Evolutionary conservation across 2,329 filamentous ascomycete species (phyloP), one percentile per base, ranked within the genome.

Genomic region (Venturia carpophila): DNA sequence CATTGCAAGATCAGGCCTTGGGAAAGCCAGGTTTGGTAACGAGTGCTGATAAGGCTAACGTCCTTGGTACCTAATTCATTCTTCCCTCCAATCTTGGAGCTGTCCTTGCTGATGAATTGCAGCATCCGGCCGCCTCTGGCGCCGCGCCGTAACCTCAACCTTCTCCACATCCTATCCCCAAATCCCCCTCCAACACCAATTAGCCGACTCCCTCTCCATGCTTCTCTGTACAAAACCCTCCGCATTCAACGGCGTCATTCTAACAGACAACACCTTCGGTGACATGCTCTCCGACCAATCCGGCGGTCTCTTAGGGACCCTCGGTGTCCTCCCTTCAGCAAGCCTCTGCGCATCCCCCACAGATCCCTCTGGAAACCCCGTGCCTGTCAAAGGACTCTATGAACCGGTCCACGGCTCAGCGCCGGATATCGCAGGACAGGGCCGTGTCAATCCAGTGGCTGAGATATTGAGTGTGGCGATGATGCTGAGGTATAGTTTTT

Each of bases 41-140:
- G 75, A 80, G 77, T 66, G 76, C 75, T 0, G 81, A 83, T 71
- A 83, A 83, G 71, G 80, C 80, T 52, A 83, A 83, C 66, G 80
- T 83, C 11, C 75, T 83, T 10, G 60, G 52, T 58, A 58, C 15
- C 2, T 21, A 19, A 19, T 15, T 34, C 21, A 2, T 27, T 3
- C 19, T 15, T 37, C 15, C 27, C 3, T n/a, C 17, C 19, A 3
- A n/a, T 58, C 13, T 7, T 30, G 4, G 24, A n/a, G 30, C 19
- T 10, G 15, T 10, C 15, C 15, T 37, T 37, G n/a, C 52, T 37
- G 30, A 58, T 11, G 30, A 58, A 15, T 5, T 58, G 10, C 30
- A 58, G 81, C 81, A 0, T 81, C 75, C 60, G 77, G 78, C 4
- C 73, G 81, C 2, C 76, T 83, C 4, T 83, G 81, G 81, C 71